A percentile compares a stretch with the other conserved stretches of the same genome.
phyloP scores from a whole-genome alignment of 495 filamentous ascomycete genomes.

The Aspergillus steynii region DNA sequence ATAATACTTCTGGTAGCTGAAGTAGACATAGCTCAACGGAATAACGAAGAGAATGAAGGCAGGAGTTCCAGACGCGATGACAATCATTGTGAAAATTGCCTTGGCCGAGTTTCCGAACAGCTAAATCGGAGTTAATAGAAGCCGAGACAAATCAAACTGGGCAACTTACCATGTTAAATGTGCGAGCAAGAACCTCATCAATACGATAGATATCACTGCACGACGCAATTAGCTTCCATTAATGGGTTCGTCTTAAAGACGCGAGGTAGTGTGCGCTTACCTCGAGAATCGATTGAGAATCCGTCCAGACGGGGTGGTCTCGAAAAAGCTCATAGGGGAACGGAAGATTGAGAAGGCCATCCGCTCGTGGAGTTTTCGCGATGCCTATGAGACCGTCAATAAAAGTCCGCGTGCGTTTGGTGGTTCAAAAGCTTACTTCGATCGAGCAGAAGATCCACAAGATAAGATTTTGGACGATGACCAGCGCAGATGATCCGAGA shows the following conservation, averaged over 20 bases:
- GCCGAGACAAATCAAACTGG: slow-evolving; percentile 3
- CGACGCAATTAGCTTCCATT: neutral
- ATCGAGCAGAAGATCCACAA: slow-evolving; percentile 99
- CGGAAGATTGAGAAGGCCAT: slow-evolving; percentile 99
- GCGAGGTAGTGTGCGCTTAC: slow-evolving; percentile 36
- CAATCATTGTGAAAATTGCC: slow-evolving; percentile 80
- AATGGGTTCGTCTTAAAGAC: neutral
- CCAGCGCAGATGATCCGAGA: slow-evolving; percentile 80
- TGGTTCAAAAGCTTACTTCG: slow-evolving; percentile 55
- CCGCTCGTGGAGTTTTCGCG: slow-evolving; percentile 91
- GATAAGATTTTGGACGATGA: slow-evolving; percentile 90
- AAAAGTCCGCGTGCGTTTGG: neutral
- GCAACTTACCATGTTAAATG: slow-evolving; percentile 73
- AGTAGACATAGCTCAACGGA: slow-evolving; percentile 78
- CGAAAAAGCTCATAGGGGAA: slow-evolving; percentile 98
- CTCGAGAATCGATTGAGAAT: slow-evolving; percentile 97
- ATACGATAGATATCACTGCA: slow-evolving; percentile 89
- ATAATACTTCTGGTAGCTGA: slow-evolving; percentile 97
- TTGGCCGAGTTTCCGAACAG: slow-evolving; percentile 86
- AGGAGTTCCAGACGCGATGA: slow-evolving; percentile 82
- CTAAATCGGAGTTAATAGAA: slow-evolving; percentile 41
- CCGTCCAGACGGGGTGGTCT: slow-evolving; percentile 95
- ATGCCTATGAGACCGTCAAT: slow-evolving; percentile 58
- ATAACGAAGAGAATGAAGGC: slow-evolving; percentile 77
- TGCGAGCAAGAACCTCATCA: slow-evolving; percentile 90